These are phyloP conservation scores for Chaetomiaceae sp. DNA, from an alignment of 2,329 filamentous ascomycete genomes.

Conservation along the genomic window DNA sequence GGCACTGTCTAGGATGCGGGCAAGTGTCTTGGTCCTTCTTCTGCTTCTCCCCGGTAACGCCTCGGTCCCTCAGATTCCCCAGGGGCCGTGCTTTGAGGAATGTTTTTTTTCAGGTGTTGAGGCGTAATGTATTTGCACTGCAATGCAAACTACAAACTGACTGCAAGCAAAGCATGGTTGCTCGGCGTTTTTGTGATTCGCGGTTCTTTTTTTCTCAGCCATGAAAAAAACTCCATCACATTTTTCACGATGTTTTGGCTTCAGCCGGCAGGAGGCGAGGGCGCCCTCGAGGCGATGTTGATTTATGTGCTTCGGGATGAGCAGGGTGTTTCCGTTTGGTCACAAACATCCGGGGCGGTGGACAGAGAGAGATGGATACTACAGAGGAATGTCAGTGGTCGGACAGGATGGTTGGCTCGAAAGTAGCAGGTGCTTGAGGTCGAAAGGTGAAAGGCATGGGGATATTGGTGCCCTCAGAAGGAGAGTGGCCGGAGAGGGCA, in stretches of 20 bases:
- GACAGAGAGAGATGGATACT: too few species aligned
- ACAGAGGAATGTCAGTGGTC: too few species aligned
- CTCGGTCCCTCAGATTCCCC: too few species aligned
- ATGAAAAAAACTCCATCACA: background rate
- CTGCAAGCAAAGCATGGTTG: conserved; percentile 16
- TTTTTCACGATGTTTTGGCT: background rate
- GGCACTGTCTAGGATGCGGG: conserved; percentile 36
- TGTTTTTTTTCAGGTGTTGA: background rate
- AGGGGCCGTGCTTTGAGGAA: background rate
- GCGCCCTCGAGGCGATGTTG: background rate
- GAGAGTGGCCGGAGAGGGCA: too few species aligned
- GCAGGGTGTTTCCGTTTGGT: background rate
- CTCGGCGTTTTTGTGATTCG: conserved; percentile 16
- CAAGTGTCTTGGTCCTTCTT: background rate
- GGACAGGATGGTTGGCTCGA: background rate
- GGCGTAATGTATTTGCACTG: background rate
- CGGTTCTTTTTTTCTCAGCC: background rate
- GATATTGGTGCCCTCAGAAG: background rate
- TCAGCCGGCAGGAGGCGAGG: background rate
- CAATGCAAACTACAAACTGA: background rate
- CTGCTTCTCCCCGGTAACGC: background rate
- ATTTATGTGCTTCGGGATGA: background rate
- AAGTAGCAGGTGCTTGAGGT: background rate
- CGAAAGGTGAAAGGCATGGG: background rate
- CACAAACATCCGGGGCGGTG: too few species aligned